A percentile compares a stretch with the other conserved stretches of the same genome.
These are phyloP conservation scores for Porosira glacialis DNA, from an alignment of 352 stramenopile species.

Conservation along the genomic window DNA sequence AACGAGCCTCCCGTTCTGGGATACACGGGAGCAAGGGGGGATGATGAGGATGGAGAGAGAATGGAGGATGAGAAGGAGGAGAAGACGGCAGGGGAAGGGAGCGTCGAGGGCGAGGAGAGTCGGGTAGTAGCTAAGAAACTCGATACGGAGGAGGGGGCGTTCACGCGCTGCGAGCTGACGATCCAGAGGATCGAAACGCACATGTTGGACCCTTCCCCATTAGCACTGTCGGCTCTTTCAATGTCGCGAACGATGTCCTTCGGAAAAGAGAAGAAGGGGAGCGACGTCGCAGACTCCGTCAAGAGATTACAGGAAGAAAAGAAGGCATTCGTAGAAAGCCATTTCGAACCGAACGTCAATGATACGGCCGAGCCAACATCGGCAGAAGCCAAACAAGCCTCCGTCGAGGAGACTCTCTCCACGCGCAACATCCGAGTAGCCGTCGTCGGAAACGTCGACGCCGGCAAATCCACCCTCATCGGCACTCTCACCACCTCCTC, in stretches of 20 bases:
- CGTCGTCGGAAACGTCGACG: slow-evolving; percentile 80
- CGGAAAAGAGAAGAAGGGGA: slow-evolving; percentile 2
- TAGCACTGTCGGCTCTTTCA: slow-evolving; percentile 49
- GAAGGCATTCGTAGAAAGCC: too few species aligned
- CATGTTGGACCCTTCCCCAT: slow-evolving; percentile 71
- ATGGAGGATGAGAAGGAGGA: slow-evolving; percentile 53
- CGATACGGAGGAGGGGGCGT: slow-evolving; percentile 42
- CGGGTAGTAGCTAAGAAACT: slow-evolving; percentile 37
- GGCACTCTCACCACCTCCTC: slow-evolving; percentile 88
- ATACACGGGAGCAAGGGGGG: slow-evolving; percentile 2
- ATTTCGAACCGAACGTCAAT: too few species aligned
- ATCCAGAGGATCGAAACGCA: slow-evolving; percentile 79
- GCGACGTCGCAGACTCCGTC: too few species aligned
- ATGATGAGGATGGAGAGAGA: slow-evolving; percentile 21
- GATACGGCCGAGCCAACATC: too few species aligned
- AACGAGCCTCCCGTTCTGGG: slow-evolving; percentile 54
- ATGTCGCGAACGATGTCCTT: slow-evolving; percentile 26
- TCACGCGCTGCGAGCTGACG: slow-evolving; percentile 66
- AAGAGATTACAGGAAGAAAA: too few species aligned
- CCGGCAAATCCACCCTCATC: slow-evolving; percentile 79
- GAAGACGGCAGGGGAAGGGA: slow-evolving; percentile 1
- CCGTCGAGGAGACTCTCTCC: slow-evolving; percentile 69
- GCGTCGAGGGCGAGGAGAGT: slow-evolving; percentile 6
- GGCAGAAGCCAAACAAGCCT: slow-evolving; percentile 13
- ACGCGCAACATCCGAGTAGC: slow-evolving; percentile 75